phyloP scores from a whole-genome alignment of 192 early-diverging fungal genomes.

The Coemansia sp. region DNA sequence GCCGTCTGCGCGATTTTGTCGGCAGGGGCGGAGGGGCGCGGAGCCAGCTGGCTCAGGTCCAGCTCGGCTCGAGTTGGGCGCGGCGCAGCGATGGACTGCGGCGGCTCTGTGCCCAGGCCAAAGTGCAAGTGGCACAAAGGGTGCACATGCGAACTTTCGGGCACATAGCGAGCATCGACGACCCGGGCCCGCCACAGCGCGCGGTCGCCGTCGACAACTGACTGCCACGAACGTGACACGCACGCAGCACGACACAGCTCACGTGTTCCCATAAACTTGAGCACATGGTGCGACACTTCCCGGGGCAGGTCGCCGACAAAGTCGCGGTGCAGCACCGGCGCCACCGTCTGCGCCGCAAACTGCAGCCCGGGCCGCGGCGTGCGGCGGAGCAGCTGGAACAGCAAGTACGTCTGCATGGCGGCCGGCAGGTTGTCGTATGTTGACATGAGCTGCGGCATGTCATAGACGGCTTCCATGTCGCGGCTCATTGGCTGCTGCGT shows the following conservation, averaged over 20 bases:
- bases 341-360: slow-evolving; percentile 85
- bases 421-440: slow-evolving; percentile 80
- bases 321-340: slow-evolving; percentile 89
- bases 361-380: slow-evolving; percentile 81
- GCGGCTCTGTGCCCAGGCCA: slow-evolving; percentile 37
- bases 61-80: slow-evolving; percentile 30
- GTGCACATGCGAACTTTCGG: slow-evolving; percentile 24
- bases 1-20: slow-evolving; percentile 10
- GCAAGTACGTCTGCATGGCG: slow-evolving; percentile 78
- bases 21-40: slow-evolving; percentile 11
- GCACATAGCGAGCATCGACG: slow-evolving; percentile 35
- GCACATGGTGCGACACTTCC: slow-evolving; percentile 73
- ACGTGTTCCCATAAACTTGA: slow-evolving; percentile 77
- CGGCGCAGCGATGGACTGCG: slow-evolving; percentile 11
- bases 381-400: slow-evolving; percentile 84
- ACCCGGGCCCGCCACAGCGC: slow-evolving; percentile 46
- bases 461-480: slow-evolving; percentile 45
- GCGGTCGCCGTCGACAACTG: slow-evolving; percentile 70
- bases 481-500: slow-evolving; percentile 8
- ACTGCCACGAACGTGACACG: slow-evolving; percentile 79
- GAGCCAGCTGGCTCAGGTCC: slow-evolving; percentile 22
- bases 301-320: slow-evolving; percentile 74
- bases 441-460: slow-evolving; percentile 58
- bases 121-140: slow-evolving; percentile 46
- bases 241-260: slow-evolving; percentile 77